Evolutionary conservation across 768 basidiomycete genomes (phyloP).

Genomic region (Amanita fuliginea): DNA sequence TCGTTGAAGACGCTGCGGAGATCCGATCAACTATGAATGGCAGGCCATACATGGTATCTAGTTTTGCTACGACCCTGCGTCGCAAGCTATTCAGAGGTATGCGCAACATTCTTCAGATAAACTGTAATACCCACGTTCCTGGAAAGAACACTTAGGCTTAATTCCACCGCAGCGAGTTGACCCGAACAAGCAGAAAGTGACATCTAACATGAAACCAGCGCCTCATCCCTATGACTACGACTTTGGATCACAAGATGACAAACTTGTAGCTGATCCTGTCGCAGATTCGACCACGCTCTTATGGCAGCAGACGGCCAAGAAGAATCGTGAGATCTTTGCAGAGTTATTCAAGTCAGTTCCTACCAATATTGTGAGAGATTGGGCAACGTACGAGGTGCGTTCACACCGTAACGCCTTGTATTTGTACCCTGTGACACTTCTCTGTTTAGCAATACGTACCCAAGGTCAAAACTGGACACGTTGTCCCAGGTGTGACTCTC

Average conservation of each 20-base stretch:
- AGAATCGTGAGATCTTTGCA: slow-evolving; percentile 78
- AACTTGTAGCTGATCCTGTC: slow-evolving; percentile 69
- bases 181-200: slow-evolving; percentile 21
- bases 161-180: slow-evolving; percentile 57
- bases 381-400: slow-evolving; percentile 69
- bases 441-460: slow-evolving; percentile 53
- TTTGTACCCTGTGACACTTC: not conserved
- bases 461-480: slow-evolving; percentile 72
- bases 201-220: slow-evolving; percentile 70
- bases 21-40: slow-evolving; percentile 75
- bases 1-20: slow-evolving; percentile 82
- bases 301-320: slow-evolving; percentile 61
- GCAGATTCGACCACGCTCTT: slow-evolving; percentile 44
- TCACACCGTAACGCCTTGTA: not conserved
- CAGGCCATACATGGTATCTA: slow-evolving; percentile 52
- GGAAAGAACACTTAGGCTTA: slow-evolving; percentile 79
- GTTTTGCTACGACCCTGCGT: slow-evolving; percentile 78
- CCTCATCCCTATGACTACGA: slow-evolving; percentile 64
- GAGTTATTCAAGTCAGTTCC: slow-evolving; percentile 84
- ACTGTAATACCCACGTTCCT: slow-evolving; percentile 1
- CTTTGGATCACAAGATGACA: slow-evolving; percentile 44
- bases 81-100: slow-evolving; percentile 75
- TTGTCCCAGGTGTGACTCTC: slow-evolving; percentile 57
- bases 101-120: not conserved
- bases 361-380: slow-evolving; percentile 68